Base-by-base conservation (phyloP, 371 early-diverging fungal genomes). In the Conidiobolus incongruus region DNA sequence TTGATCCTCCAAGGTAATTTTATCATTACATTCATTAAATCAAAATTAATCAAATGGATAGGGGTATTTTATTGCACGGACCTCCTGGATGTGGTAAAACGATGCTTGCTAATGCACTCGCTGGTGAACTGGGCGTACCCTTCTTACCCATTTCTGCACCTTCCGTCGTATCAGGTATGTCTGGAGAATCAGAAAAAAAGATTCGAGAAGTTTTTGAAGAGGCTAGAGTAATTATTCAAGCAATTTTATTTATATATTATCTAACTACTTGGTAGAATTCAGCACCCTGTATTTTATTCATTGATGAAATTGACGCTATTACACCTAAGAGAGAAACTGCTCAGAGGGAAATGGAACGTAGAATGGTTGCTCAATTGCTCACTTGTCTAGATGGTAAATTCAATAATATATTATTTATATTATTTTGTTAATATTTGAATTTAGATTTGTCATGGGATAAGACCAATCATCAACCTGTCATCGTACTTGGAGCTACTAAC, bases 11-110 rank as follows among this genome's bases (percentile, higher is more conserved):
- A 4, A 56, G 81, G 44, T n/a, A n/a, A n/a, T n/a, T 62, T 47
- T 2, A 52, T 54, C 36, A 56, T 62, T 11, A 47, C 5, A 28
- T n/a, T 26, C 3, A 48, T 1, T 12, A 19, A 15, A n/a, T 11
- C 35, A 7, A 32, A 21, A 52, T 69, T 7, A 58, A 83, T 30
- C n/a, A n/a, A n/a, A n/a, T n/a, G n/a, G n/a, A n/a, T n/a, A n/a
- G n/a, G n/a, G 99, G 99, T 30, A 82, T 99, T 13, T 60, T 99
- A 17, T 65, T 99, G 13, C 92, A 98, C 56, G 99, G 99, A 10
- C 99, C 99, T 17, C 97, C 99, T 11, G 99, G 99, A 39, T 94
- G 95, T 58, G 99, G 99, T 47, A 99, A 99, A 58, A 98, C 99
- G 0, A 61, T 84, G 58, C 65, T 99, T 39, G 99, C 99, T 0